phyloP scores from a whole-genome alignment of 306 rosid genomes.

The Pyrus bretschneideri region DNA sequence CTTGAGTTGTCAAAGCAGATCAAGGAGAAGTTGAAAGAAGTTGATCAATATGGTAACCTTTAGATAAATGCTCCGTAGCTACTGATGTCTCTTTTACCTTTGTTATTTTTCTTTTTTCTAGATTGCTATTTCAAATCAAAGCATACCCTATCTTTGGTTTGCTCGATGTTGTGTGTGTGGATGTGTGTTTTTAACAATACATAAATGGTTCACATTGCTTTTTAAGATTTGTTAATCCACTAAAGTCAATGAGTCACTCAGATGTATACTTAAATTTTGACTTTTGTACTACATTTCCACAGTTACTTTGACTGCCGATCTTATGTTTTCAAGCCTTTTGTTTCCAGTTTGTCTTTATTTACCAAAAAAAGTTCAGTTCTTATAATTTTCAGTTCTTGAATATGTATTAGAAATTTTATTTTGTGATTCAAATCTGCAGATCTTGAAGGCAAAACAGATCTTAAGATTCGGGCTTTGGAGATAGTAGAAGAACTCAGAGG shows the following conservation, averaged over 20 bases:
- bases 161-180: not conserved
- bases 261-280: not conserved
- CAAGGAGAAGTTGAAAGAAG: constrained; percentile 85
- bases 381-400: not conserved
- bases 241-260: not conserved
- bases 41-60: constrained; percentile 68
- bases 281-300: not conserved
- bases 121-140: not conserved
- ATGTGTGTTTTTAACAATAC: not conserved
- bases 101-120: not conserved
- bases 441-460: constrained; percentile 96
- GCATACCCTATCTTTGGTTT: not conserved
- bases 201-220: not conserved
- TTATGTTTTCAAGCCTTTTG: not conserved
- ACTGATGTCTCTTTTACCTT: not conserved
- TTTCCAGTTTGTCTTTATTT: not conserved
- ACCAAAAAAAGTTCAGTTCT: not conserved
- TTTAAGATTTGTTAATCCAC: not conserved
- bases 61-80: not conserved
- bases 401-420: not conserved
- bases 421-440: constrained; percentile 37
- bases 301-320: not conserved
- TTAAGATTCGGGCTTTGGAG: constrained; percentile 84
- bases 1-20: constrained; percentile 74
- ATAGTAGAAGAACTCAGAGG: constrained; percentile 89